Base-by-base conservation (phyloP, 2,329 filamentous ascomycete species). In the Huntiella abstrusa region DNA sequence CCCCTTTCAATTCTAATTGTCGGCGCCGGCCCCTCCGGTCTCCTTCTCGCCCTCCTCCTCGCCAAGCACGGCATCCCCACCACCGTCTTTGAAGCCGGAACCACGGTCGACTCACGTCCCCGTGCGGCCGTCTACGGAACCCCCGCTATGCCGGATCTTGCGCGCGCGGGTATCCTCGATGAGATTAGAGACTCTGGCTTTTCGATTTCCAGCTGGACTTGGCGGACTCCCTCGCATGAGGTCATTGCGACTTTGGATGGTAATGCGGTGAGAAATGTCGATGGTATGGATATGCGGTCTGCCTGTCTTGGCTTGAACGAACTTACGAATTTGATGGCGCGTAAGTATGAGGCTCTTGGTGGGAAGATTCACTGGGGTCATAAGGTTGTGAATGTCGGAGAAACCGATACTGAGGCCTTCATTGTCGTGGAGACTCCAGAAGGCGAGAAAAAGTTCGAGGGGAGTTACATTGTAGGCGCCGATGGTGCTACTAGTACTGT, bases 101-200 rank as follows among this genome's bases (percentile, higher is more conserved):
- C 63, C 19, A 61, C 67, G 46, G 63, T 78, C 40, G 71, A 77
- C 59, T 62, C 68, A 48, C 71, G 73, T 48, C 75, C 75, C 0
- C 71, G 75, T 22, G 75, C 75, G 11, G 71, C 74, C 2, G 72
- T 77, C 57, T 78, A 77, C 55, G 71, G 69, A 3, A 64, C 70
- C 0, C 65, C 73, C 1, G 73, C 73, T 1, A 67, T 74, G 38
- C 69, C 68, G 35, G 73, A 75, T 49, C 64, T 80, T 42, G 55
- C 62, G 36, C 66, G 70, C n/a, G 75, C 75, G 0, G 75, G 75
- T 1, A 66, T 79, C 8, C 59, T 78, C 13, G 65, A 68, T 28
- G 54, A 60, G 53, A 56, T 67, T 28, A 60, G 59, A 1, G 53
- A 53, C 28, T 55, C 57, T 11, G 64, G 64, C 10, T 56, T 66